phyloP scores from a whole-genome alignment of 108 stramenopile genomes.

The Aurantiochytrium sp. region DNA sequence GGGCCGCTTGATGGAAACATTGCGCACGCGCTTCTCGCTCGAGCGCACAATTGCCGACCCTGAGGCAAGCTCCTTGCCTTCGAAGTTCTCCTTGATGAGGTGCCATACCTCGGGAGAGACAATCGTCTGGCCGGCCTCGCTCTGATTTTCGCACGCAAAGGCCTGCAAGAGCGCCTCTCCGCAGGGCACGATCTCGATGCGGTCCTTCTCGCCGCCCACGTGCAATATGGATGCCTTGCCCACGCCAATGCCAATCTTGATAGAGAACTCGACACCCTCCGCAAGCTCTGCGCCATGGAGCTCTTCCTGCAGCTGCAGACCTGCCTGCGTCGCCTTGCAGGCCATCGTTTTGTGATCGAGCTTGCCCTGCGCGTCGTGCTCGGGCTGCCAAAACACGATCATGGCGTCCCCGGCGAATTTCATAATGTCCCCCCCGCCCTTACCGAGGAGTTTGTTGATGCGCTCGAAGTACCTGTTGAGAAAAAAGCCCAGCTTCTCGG shows the following conservation, averaged over 20 bases:
- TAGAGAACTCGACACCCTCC: constrained; percentile 41
- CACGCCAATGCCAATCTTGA: constrained; percentile 58
- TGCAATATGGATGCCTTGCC: constrained; percentile 53
- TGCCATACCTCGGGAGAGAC: constrained; percentile 45
- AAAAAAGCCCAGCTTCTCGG: constrained; percentile 53
- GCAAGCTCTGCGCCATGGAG: constrained; percentile 34
- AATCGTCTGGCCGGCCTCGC: constrained; percentile 45
- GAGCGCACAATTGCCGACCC: not conserved
- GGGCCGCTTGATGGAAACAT: not conserved
- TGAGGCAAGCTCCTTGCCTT: not conserved
- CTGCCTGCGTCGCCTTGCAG: constrained; percentile 52
- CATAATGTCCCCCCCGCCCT: constrained; percentile 58
- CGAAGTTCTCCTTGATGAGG: constrained; percentile 32
- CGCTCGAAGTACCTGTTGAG: constrained; percentile 57
- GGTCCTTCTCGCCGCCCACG: constrained; percentile 47
- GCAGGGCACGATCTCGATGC: constrained; percentile 58
- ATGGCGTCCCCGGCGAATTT: constrained; percentile 64
- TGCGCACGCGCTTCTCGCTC: not conserved
- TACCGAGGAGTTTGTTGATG: constrained; percentile 56
- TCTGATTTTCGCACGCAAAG: constrained; percentile 51
- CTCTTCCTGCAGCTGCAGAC: constrained; percentile 44
- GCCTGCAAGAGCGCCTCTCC: constrained; percentile 58
- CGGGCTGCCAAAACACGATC: constrained; percentile 61
- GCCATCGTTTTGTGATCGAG: constrained; percentile 23
- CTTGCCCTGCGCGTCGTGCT: not conserved